phyloP scores from a whole-genome alignment of 257 asterid genomes.

The Salvia splendens region DNA sequence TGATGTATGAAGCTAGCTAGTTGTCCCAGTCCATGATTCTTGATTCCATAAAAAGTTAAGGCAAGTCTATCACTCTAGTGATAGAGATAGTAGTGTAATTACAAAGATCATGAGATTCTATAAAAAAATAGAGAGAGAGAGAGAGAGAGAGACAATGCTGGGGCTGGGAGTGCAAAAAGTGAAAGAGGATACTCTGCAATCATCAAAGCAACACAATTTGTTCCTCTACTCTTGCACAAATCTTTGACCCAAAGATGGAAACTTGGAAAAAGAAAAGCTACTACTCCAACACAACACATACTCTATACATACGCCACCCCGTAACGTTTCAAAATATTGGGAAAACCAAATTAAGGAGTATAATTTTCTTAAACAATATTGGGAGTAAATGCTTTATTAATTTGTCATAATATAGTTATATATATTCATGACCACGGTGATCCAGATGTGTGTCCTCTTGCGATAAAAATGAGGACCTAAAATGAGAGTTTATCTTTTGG shows the following conservation, averaged over 20 bases:
- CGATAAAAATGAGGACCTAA: too few relatives aligned
- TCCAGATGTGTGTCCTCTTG: too few relatives aligned
- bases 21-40: conserved; percentile 36
- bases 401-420: too few relatives aligned
- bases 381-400: too few relatives aligned
- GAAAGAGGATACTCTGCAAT: conserved; percentile 64
- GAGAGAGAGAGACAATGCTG: conserved; percentile 22
- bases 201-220: conserved; percentile 69
- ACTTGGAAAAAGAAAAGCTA: conserved; percentile 49
- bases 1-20: conserved; percentile 17
- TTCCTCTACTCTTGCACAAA: conserved; percentile 46
- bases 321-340: conserved; percentile 8
- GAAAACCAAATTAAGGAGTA: background rate
- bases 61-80: conserved; percentile 28
- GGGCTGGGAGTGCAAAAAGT: conserved; percentile 41
- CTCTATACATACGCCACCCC: background rate
- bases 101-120: conserved; percentile 47
- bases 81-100: conserved; percentile 24
- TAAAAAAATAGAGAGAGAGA: conserved; percentile 18
- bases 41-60: conserved; percentile 38
- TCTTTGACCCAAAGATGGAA: conserved; percentile 82
- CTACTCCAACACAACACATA: conserved; percentile 11
- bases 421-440: too few relatives aligned
- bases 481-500: too few relatives aligned
- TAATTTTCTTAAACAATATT: too few relatives aligned